Evolutionary conservation across 2,329 filamentous ascomycete species (phyloP), one percentile per base, ranked within the genome.

Genomic region (Nemania bipapillata): DNA sequence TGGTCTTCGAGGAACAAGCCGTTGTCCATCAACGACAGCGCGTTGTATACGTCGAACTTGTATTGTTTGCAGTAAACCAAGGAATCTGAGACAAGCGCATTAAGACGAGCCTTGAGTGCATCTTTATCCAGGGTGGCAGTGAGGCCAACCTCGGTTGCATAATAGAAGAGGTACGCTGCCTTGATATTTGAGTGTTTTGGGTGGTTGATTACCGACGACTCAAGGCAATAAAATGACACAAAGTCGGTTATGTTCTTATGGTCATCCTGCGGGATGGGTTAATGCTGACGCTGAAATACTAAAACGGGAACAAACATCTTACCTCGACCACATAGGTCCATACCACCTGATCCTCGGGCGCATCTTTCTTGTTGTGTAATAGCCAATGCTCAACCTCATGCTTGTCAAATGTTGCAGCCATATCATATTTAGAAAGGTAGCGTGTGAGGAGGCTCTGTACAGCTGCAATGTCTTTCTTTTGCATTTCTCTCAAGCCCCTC

Each of bases 141-240:
- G 72, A 97, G 91, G 11, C 90, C 95, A 4, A 87, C 84, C 76
- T 97, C 93, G 6, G 91, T 92, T 65, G 92, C 96, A 79, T 99
- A 99, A 86, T 99, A 99, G 84, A 95, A 99, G 63, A 98, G 87
- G 81, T 99, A 99, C 32, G 96, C 96, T 3, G 95, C 96, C 73
- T 91, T 91, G 76, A 99, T 90, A 65, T 89, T 88, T 68, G 89
- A 87, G 82, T 97, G 91, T 79, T 92, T 92, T 53, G 88, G 83
- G 77, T 93, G 89, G 74, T 91, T 90, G 76, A 99, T 96, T 66
- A 97, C 92, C 1, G 93, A 96, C 17, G 94, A 97, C 79, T 97
- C 94, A 37, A 99, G 90, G 77, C 90, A 90, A 85, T 98, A 99
- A 83, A 98, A 99, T 42, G 94, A 97, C 83, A 97, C 91, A 83